Percentiles rank a stretch among this genome's conserved stretches.
Evolutionary conservation across 805 yeast genomes (phyloP).

Genomic region (Metschnikowia gelsemii): DNA sequence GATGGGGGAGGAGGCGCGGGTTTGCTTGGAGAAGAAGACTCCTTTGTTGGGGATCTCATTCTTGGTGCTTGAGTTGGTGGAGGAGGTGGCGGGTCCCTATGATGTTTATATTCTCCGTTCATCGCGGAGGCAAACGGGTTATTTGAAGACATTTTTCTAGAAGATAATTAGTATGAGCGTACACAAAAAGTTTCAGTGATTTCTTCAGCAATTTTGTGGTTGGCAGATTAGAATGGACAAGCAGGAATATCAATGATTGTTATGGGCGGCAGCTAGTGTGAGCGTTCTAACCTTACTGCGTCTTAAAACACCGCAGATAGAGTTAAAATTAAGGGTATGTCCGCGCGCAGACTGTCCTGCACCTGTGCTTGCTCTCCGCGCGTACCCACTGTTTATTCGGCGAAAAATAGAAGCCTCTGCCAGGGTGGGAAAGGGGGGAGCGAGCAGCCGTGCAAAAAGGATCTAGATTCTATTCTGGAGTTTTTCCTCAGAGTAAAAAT

Average conservation of each 20-base stretch:
- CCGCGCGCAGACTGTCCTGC: conserved; percentile 6
- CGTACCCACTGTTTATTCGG: not conserved
- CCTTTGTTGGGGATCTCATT: conserved; percentile 17
- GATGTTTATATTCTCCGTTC: conserved; percentile 36
- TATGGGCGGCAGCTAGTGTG: conserved; percentile 6
- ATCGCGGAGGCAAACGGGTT: conserved; percentile 55
- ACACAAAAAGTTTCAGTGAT: not conserved
- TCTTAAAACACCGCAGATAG: conserved; percentile 7
- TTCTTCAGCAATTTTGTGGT: not conserved
- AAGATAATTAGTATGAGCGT: conserved; percentile 11
- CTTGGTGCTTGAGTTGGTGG: conserved; percentile 20
- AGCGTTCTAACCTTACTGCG: conserved; percentile 2
- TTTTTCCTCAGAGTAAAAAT: too few species aligned
- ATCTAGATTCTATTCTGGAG: not conserved
- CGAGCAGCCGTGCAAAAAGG: not conserved
- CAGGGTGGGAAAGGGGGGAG: not conserved
- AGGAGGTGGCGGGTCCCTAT: conserved; percentile 37
- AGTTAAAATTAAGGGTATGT: conserved; percentile 2
- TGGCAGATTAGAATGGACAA: not conserved
- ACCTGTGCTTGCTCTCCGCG: conserved; percentile 5
- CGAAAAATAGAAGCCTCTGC: conserved; percentile 3
- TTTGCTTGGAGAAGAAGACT: conserved; percentile 25
- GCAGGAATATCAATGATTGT: conserved; percentile 8
- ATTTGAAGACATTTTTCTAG: conserved; percentile 43
- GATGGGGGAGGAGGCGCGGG: conserved; percentile 54